These are phyloP conservation scores for Dipteronia sinensis DNA, from an alignment of 345 rosid genomes.

Conservation along the genomic window DNA sequence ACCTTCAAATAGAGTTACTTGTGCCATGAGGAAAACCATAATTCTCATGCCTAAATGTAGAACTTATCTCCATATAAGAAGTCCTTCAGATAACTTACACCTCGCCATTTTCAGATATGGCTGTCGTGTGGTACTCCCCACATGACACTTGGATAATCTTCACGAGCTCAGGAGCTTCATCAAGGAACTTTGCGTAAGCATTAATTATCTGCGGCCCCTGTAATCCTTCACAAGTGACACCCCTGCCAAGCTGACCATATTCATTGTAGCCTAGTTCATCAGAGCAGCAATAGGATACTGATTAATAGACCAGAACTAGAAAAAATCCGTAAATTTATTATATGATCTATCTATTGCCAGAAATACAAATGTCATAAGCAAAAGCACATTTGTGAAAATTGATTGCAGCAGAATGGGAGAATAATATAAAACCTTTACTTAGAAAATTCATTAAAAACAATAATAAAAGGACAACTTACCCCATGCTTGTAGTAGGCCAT, in stretches of 20 bases:
- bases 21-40: constrained; percentile 53
- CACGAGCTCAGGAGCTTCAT: constrained; percentile 94
- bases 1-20: constrained; percentile 52
- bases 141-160: constrained; percentile 87
- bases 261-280: constrained; percentile 84
- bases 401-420: constrained; percentile 1
- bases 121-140: constrained; percentile 97
- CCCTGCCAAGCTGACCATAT: constrained; percentile 97
- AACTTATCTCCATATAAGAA: constrained; percentile 46
- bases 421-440: not conserved
- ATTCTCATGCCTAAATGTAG: constrained; percentile 46
- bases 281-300: constrained; percentile 22
- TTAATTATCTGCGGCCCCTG: constrained; percentile 75
- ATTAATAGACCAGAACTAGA: constrained; percentile 24
- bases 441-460: constrained; percentile 7
- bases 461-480: constrained; percentile 45
- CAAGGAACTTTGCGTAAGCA: constrained; percentile 86
- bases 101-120: constrained; percentile 87
- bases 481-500: constrained; percentile 90
- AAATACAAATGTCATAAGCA: constrained; percentile 16
- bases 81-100: constrained; percentile 81
- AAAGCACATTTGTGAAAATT: not conserved
- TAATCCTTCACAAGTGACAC: constrained; percentile 92
- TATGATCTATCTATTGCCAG: constrained; percentile 9
- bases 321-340: constrained; percentile 13